Base-by-base conservation (phyloP, 2,329 filamentous ascomycete species). In the Fonsecaea multimorphosa region DNA sequence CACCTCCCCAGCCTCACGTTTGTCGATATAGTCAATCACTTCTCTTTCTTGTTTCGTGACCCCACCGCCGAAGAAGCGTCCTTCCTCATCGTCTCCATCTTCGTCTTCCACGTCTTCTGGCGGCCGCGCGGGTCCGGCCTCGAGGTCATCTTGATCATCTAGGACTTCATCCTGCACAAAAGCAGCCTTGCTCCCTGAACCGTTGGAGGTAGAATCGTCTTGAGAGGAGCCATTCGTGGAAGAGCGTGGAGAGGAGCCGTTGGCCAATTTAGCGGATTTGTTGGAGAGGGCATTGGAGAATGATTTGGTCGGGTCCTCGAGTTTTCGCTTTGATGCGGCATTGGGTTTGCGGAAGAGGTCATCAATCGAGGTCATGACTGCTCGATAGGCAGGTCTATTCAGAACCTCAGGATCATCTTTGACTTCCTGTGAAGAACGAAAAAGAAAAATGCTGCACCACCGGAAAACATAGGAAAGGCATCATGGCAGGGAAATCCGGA, bases 1-100 rank as follows among this genome's bases (percentile, higher is more conserved):
- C 24, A 52, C 61, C 22, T 83, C 82, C 29, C 81, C 83, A 56
- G 81, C 81, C 59, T 89, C 87, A 70, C 87, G 84, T 64, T 86
- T 82, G 68, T 97, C 92, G 68, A 99, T 87, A 75, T 90, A 98
- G 78, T 98, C 91, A 74, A 99, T 85, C 22, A 95, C 91, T 72
- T 93, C 87, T 1, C 88, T 89, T 70, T 96, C 92, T 71, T 92
- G 85, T 64, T 89, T 85, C 29, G 90, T 92, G 72, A 99, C 90
- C 36, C 95, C 95, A 61, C 93, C 91, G 51, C 94, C 95, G 73
- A 97, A 99, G 82, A 99, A 99, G 11, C 95, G 89, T 0, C 94
- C 95, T 70, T 96, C 95, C 60, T 97, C 92, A 72, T 97, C 93
- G 71, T 94, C 91, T 8, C 77, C 81, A 78, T 85, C 81, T 55